Evolutionary conservation across 768 basidiomycete genomes (phyloP).

Genomic region (Nidularia pulvinata): DNA sequence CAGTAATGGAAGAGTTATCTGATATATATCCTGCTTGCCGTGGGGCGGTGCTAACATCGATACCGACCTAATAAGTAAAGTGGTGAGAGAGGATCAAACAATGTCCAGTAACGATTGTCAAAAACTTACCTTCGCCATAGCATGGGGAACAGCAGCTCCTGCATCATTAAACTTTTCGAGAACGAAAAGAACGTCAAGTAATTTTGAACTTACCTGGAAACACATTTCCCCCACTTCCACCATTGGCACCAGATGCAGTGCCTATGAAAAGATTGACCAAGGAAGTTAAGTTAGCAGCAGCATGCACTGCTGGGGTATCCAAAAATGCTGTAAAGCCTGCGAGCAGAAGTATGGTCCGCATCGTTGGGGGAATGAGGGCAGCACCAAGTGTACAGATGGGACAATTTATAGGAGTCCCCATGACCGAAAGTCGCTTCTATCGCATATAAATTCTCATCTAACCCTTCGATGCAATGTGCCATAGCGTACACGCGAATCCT

Average conservation of each 20-base stretch:
- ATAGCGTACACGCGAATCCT: too few species aligned
- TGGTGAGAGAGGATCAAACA: not conserved
- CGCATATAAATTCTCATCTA: too few species aligned
- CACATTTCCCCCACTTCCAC: constrained; percentile 44
- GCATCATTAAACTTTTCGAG: not conserved
- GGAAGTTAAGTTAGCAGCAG: constrained; percentile 32
- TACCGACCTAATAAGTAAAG: constrained; percentile 35
- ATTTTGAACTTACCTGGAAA: constrained; percentile 35
- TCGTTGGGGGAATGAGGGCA: too few species aligned
- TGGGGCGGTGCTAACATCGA: constrained; percentile 47
- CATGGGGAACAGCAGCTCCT: constrained; percentile 48
- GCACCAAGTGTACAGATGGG: too few species aligned
- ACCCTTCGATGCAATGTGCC: too few species aligned
- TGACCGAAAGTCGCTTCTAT: too few species aligned
- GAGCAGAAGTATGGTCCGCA: too few species aligned
- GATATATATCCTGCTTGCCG: constrained; percentile 51
- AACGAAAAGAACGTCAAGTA: not conserved
- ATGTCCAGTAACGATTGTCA: not conserved
- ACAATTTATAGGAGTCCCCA: too few species aligned
- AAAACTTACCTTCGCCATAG: constrained; percentile 44
- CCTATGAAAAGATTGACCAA: constrained; percentile 52
- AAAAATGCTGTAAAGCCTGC: too few species aligned
- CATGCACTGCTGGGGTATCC: too few species aligned
- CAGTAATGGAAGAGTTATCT: constrained; percentile 40
- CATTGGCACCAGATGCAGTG: constrained; percentile 42